phyloP scores from a whole-genome alignment of 352 stramenopile genomes.

The Thraustochytrium striatum region DNA sequence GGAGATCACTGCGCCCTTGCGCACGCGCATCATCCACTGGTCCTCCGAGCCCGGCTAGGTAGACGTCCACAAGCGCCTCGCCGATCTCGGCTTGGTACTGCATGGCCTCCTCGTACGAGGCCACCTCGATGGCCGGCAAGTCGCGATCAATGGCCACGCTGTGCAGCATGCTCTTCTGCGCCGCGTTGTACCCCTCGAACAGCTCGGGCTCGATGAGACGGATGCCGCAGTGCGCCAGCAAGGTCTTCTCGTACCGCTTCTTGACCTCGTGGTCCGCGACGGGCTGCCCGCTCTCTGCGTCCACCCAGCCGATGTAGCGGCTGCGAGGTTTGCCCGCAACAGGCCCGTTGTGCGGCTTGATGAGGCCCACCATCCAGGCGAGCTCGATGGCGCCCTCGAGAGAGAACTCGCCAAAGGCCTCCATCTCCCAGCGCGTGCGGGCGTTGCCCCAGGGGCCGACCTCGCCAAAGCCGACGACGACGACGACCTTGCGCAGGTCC shows the following conservation, averaged over 20 bases:
- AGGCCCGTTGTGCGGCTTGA: constrained; percentile 70
- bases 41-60: constrained; percentile 59
- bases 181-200: constrained; percentile 77
- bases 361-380: constrained; percentile 73
- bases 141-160: constrained; percentile 70
- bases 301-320: constrained; percentile 63
- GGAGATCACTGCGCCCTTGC: constrained; percentile 71
- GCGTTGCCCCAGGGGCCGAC: constrained; percentile 75
- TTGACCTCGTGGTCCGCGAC: constrained; percentile 72
- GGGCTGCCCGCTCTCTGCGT: constrained; percentile 71
- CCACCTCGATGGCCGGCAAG: constrained; percentile 72
- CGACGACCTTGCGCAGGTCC: constrained; percentile 72
- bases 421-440: constrained; percentile 80
- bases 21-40: constrained; percentile 73
- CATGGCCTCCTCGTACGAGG: constrained; percentile 71
- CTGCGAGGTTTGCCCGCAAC: neutral
- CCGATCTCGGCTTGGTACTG: constrained; percentile 71
- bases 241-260: constrained; percentile 69
- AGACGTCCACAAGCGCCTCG: constrained; percentile 74
- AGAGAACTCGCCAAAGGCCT: constrained; percentile 78
- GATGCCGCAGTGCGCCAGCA: constrained; percentile 71
- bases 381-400: constrained; percentile 78
- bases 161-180: constrained; percentile 75
- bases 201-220: constrained; percentile 75
- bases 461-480: constrained; percentile 76